Conservation (phyloP, 2,329 filamentous ascomycete species). For the Pseudonectria foliicola region DNA sequence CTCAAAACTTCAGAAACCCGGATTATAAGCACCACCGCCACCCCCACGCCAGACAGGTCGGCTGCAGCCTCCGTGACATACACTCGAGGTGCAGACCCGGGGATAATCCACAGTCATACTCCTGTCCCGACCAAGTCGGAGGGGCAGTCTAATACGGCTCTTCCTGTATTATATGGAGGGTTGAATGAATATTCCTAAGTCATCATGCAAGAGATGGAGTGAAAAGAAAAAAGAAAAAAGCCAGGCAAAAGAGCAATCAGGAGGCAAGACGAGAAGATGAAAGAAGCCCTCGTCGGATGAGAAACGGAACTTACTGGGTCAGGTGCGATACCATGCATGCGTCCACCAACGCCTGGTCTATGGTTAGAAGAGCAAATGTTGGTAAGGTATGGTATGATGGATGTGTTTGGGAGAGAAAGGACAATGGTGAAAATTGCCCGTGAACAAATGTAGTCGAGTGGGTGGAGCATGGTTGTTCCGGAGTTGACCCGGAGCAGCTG, state of each 20-base stretch:
- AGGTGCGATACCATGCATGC: too few species aligned
- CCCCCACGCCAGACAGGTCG: constrained; percentile 26
- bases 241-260: too few species aligned
- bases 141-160: constrained; percentile 39
- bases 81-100: neutral
- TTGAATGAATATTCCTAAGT: constrained; percentile 26
- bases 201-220: constrained; percentile 31
- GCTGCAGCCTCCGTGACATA: constrained; percentile 11
- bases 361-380: too few species aligned
- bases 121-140: constrained; percentile 13
- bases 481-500: neutral
- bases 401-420: too few species aligned
- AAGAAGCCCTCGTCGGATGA: too few species aligned
- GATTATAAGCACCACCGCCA: constrained; percentile 39
- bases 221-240: neutral
- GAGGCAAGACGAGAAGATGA: too few species aligned
- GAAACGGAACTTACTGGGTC: too few species aligned
- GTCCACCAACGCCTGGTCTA: too few species aligned
- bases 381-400: too few species aligned
- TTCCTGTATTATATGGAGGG: constrained; percentile 34
- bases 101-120: constrained; percentile 1
- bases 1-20: constrained; percentile 38
- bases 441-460: too few species aligned
- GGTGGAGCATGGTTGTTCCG: too few species aligned
- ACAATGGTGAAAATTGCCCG: too few species aligned